A percentile compares a stretch with the other conserved stretches of the same genome.
phyloP scores from a whole-genome alignment of 2,329 filamentous ascomycete genomes.

The Colletotrichum salicis region DNA sequence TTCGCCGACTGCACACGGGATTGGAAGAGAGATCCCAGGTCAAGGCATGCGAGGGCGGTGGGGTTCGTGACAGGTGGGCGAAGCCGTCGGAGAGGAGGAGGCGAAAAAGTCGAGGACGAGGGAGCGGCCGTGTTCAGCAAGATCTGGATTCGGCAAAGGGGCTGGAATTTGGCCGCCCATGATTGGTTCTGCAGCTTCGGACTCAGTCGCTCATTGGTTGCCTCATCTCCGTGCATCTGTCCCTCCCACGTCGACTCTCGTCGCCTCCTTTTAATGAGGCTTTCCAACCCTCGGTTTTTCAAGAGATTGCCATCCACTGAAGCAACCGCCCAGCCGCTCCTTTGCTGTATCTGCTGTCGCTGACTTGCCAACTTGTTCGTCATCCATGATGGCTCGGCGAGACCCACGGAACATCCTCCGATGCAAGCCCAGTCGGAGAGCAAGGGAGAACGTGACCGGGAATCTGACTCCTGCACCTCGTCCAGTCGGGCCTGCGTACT shows the following conservation, averaged over 20 bases:
- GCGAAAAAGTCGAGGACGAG: conserved; percentile 8
- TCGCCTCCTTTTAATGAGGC: conserved; percentile 35
- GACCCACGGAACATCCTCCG: conserved; percentile 24
- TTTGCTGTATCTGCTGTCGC: neutral
- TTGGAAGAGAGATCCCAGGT: conserved; percentile 6
- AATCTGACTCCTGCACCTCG: conserved; percentile 33
- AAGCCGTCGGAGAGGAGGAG: conserved; percentile 9
- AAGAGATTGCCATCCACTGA: conserved; percentile 28
- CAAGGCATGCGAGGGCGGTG: conserved; percentile 14
- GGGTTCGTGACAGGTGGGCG: neutral
- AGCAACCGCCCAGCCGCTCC: conserved; percentile 9
- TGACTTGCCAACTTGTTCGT: neutral
- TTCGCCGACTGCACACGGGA: conserved; percentile 7
- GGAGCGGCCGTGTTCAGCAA: conserved; percentile 16
- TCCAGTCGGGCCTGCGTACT: conserved; percentile 16
- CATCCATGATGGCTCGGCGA: conserved; percentile 11
- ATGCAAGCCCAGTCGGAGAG: conserved; percentile 3
- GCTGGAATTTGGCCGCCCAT: conserved; percentile 17
- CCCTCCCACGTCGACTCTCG: conserved; percentile 21
- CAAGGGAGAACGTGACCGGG: conserved; percentile 9
- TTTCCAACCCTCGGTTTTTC: conserved; percentile 19
- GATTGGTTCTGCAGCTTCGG: conserved; percentile 21
- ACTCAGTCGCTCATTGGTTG: conserved; percentile 22
- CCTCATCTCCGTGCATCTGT: conserved; percentile 30
- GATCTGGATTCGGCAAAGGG: conserved; percentile 31